Base-by-base conservation (phyloP, 2,329 filamentous ascomycete genomes). In the Xylaria sp. region DNA sequence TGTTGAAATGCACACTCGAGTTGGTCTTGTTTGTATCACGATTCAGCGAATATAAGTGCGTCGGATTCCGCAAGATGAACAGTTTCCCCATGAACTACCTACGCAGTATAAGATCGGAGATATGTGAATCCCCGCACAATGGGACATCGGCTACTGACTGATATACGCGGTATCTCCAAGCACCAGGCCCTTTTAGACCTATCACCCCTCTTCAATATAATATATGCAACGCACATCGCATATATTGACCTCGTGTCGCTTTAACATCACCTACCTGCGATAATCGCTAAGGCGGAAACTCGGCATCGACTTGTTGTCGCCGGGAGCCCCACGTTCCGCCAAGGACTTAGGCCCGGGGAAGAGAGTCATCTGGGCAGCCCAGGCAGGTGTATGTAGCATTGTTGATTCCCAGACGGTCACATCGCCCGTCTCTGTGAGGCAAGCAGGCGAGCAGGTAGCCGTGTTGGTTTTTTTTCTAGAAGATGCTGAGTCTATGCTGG, bases 171-270 rank as follows among this genome's bases (percentile, higher is more conserved):
- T 58, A 36, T 41, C 25, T 18, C 52, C 15, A n/a, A 45, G 7
- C 36, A 32, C 8, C 20, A 30, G 39, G 4, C n/a, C 28, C n/a
- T 32, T 34, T 62, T 8, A n/a, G 25, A 53, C 34, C 7, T 50
- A 46, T 20, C 20, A 30, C 3, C 5, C 10, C 46, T 7, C 34
- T 36, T 43, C 59, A 70, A 70, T 60, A 50, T 60, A 50, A 39
- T 39, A 7, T 28, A 32, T 50, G 28, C 32, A 28, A 36, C 58
- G 20, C 71, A 50, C 70, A 70, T 58, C 43, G 25, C 53, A 52
- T 58, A 28, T 52, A 28, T 50, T 39, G 55, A 64, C 13, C 25
- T 30, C 36, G 60, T 56, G n/a, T 36, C 13, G n/a, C 30, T 23
- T 43, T 43, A 23, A 58, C 58, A 39, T 60, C 36, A 9, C 9